phyloP scores from a whole-genome alignment of 2,329 filamentous ascomycete species.

The Plectosphaerella sp. region DNA sequence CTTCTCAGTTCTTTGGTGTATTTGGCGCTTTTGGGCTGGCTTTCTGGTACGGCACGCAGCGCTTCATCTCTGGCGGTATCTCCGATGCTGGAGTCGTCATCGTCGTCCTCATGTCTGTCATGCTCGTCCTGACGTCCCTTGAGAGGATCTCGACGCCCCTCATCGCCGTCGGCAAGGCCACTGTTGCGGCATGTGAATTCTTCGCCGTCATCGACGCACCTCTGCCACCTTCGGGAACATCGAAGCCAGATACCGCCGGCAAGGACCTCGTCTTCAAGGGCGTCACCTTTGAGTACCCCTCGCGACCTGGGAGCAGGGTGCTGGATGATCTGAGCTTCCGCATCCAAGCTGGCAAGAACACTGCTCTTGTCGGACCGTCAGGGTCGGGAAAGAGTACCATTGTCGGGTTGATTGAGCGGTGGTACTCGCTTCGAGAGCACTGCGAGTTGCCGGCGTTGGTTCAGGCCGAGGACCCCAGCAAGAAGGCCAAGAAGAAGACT shows the following conservation, averaged over 20 bases:
- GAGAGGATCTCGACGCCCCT: conserved; percentile 54
- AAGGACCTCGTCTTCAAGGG: conserved; percentile 49
- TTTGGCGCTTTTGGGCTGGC: conserved; percentile 50
- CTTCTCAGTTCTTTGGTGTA: conserved; percentile 44
- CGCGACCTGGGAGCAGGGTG: conserved; percentile 58
- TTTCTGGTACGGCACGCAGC: conserved; percentile 60
- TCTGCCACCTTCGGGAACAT: conserved; percentile 25
- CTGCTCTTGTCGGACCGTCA: conserved; percentile 69
- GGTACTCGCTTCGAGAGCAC: conserved; percentile 60
- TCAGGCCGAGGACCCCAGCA: too few species aligned
- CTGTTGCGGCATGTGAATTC: conserved; percentile 53
- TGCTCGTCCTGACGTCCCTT: conserved; percentile 53
- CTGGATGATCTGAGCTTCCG: conserved; percentile 54
- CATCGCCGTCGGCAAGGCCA: conserved; percentile 54
- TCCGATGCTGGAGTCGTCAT: conserved; percentile 48
- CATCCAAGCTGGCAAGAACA: conserved; percentile 61
- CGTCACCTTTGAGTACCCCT: conserved; percentile 71
- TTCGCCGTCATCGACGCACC: conserved; percentile 51
- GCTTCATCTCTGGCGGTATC: conserved; percentile 40
- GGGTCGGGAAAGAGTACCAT: conserved; percentile 74
- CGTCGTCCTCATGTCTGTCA: conserved; percentile 53
- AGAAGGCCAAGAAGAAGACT: too few species aligned
- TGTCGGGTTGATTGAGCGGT: conserved; percentile 65
- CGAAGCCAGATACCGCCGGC: conserved; percentile 25
- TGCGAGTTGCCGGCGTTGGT: conserved; percentile 15